Percentiles rank a stretch among this genome's conserved stretches.
Evolutionary conservation across 2,329 filamentous ascomycete genomes (phyloP).

Genomic region (Didymella pomorum): DNA sequence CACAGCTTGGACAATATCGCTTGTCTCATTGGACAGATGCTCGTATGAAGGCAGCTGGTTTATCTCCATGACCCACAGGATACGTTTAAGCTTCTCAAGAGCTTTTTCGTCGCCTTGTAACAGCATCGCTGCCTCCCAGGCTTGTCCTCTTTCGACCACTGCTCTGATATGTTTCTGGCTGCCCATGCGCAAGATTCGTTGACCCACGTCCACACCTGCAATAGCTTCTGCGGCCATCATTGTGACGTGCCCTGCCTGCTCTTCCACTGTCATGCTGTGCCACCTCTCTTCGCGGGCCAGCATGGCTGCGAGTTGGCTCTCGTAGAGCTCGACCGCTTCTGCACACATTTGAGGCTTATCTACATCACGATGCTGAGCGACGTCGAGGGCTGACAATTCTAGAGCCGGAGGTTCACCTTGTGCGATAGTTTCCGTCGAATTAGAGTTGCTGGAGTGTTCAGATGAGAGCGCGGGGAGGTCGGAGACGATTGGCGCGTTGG

Average conservation of each 20-base stretch:
- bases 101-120: slow-evolving; percentile 26
- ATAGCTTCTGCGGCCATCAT: slow-evolving; percentile 8
- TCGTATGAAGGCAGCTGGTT: slow-evolving; percentile 35
- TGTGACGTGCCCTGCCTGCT: slow-evolving; percentile 9
- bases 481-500: not conserved
- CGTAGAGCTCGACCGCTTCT: slow-evolving; percentile 11
- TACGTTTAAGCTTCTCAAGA: slow-evolving; percentile 24
- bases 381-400: not conserved
- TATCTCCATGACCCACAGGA: slow-evolving; percentile 28
- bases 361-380: not conserved
- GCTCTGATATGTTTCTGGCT: slow-evolving; percentile 26
- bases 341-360: not conserved
- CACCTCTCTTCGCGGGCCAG: slow-evolving; percentile 13
- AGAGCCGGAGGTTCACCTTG: not conserved
- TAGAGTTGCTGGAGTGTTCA: not conserved
- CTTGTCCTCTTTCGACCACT: slow-evolving; percentile 21
- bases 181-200: slow-evolving; percentile 19
- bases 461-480: not conserved
- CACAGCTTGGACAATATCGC: slow-evolving; percentile 42
- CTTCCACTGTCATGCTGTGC: slow-evolving; percentile 9
- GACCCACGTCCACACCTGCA: slow-evolving; percentile 7
- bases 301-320: slow-evolving; percentile 1
- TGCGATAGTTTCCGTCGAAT: not conserved
- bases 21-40: slow-evolving; percentile 34
- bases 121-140: slow-evolving; percentile 28